These are phyloP conservation scores for Beta lomatogona DNA, from an alignment of 179 eudicot genomes.

Conservation along the genomic window DNA sequence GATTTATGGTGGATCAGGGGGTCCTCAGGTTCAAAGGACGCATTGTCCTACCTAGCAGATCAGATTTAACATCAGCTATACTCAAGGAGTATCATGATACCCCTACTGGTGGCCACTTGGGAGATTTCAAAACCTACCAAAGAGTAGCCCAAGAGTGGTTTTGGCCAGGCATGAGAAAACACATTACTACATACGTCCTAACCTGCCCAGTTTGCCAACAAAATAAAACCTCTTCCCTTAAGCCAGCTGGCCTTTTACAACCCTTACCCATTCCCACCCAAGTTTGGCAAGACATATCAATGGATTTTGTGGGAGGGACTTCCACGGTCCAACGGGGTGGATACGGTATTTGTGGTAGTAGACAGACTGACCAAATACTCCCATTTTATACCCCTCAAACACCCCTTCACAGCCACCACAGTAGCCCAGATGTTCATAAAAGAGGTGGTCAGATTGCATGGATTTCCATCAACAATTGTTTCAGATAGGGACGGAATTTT, in stretches of 20 bases:
- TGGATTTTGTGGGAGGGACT: not conserved
- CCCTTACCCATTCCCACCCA: not conserved
- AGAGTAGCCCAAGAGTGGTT: not conserved
- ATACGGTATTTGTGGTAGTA: no score
- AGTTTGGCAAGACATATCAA: not conserved
- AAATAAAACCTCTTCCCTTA: not conserved
- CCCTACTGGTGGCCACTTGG: not conserved
- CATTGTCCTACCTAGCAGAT: no score
- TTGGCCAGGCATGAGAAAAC: not conserved
- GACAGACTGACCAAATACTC: no score
- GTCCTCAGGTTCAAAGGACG: no score
- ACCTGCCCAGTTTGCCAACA: not conserved
- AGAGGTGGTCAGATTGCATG: no score
- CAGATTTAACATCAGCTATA: no score
- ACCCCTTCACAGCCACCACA: no score
- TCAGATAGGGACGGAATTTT: not conserved
- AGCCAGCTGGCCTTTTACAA: not conserved
- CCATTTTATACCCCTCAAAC: no score
- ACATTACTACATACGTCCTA: not conserved
- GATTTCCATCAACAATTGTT: no score
- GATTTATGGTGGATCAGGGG: not conserved
- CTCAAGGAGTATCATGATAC: no score
- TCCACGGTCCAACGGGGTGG: no score
- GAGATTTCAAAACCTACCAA: not conserved
- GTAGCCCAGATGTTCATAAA: no score